Evolutionary conservation across 352 stramenopile species (phyloP).

Genomic region (Phytopythium mirpurense): DNA sequence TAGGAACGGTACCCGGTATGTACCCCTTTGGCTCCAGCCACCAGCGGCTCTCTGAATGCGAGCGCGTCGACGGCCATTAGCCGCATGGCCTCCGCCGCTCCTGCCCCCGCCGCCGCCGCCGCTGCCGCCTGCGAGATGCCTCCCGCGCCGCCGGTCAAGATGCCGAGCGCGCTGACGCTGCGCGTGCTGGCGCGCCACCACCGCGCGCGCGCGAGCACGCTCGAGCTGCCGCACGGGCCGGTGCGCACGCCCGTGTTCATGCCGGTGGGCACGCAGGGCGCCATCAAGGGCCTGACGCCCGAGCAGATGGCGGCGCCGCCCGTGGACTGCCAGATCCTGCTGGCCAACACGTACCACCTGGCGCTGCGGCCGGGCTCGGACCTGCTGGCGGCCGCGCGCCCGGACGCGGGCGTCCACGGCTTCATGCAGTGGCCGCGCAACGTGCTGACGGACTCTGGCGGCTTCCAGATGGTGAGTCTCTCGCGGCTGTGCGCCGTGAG

Average conservation of each 20-base stretch:
- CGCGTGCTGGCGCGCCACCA: constrained; percentile 39
- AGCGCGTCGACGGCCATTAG: background rate
- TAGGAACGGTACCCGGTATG: no score
- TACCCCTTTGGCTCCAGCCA: no score
- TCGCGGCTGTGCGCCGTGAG: constrained; percentile 94
- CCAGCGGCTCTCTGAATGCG: no score
- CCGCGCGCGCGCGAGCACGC: constrained; percentile 61
- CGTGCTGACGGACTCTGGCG: constrained; percentile 96
- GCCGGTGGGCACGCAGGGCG: constrained; percentile 96
- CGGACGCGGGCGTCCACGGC: constrained; percentile 90
- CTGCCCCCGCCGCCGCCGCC: background rate
- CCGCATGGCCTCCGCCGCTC: background rate
- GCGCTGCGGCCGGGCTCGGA: constrained; percentile 91
- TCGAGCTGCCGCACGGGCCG: constrained; percentile 79
- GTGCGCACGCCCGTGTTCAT: constrained; percentile 95
- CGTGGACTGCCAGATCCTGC: constrained; percentile 89
- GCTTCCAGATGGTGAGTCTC: constrained; percentile 98
- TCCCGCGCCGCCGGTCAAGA: constrained; percentile 17
- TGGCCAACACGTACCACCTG: constrained; percentile 98
- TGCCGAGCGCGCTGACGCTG: constrained; percentile 45
- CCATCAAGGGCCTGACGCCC: constrained; percentile 92
- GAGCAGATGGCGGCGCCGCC: constrained; percentile 64
- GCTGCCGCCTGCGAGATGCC: background rate
- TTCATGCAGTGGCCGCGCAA: constrained; percentile 95
- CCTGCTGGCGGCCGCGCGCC: constrained; percentile 23